Evolutionary conservation across 2,329 filamentous ascomycete genomes (phyloP), one percentile per base, ranked within the genome.

Genomic region (Blastomyces emzantsi): DNA sequence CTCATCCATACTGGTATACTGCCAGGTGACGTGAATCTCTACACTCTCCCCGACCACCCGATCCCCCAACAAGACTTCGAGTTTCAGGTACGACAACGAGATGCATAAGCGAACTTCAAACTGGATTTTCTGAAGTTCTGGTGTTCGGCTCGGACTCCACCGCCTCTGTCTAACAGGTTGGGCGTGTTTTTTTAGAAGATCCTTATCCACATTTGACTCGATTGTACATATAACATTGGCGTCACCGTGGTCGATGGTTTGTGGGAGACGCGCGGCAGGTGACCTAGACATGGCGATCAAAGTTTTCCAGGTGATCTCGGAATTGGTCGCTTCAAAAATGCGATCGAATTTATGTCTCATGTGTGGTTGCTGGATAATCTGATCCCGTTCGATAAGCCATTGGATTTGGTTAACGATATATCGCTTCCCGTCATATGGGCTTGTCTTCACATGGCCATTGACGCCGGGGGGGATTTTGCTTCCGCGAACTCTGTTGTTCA

Each of bases 361-460:
- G 3, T 22, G 2, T 51, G 22, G 36, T 11, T 19, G 47, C 13
- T 54, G 43, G 51, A 62, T 49, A 36, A 19, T 19, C 19, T 58
- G 36, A 22, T 36, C 41, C 11, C 28, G 41, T 51, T 39, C 43
- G 39, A 62, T 15, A 28, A 62, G 41, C 61, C 61, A 62, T 36
- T 62, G 33, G 17, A 62, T 51, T 22, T 51, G 33, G 52, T 62
- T 49, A 19, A 62, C 61, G 25, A 43, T 22, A 51, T 62, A 62
- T 15, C 15, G 17, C 39, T 45, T 56, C n/a, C 51, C 41, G 39
- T 62, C 41, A 41, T 51, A 41, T 13, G 60, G 60, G 49, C 39
- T 62, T 33, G 43, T 55, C 33, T 58, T 11, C 13, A 56, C 19
- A 25, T 33, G 4, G 30, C 57, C 39, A 17, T n/a, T 57, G 33